Evolutionary conservation across 495 filamentous ascomycete genomes (phyloP).

Genomic region (Daldinia childiae): DNA sequence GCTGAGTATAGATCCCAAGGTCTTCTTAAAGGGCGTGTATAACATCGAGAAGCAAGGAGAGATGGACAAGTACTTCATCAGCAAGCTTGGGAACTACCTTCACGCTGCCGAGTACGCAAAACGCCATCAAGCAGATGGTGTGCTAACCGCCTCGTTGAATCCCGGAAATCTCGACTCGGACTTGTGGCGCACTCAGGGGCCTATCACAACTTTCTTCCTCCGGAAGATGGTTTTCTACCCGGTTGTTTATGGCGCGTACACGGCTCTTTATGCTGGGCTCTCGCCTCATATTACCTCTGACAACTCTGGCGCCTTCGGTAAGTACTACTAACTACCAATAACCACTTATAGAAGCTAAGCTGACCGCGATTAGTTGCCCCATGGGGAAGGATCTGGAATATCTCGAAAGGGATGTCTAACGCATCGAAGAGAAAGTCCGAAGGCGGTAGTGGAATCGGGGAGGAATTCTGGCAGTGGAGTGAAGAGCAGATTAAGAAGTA

Average conservation of each 20-base stretch:
- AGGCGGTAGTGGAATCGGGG: conserved; percentile 49
- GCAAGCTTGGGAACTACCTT: conserved; percentile 53
- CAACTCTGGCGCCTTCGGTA: conserved; percentile 31
- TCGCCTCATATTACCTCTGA: conserved; percentile 50
- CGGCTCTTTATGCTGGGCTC: conserved; percentile 54
- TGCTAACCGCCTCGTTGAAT: conserved; percentile 47
- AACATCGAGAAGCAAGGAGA: conserved; percentile 6
- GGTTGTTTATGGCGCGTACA: conserved; percentile 53
- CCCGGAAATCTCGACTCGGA: conserved; percentile 48
- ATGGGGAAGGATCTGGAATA: conserved; percentile 46
- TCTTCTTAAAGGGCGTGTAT: conserved; percentile 27
- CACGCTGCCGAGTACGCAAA: conserved; percentile 50
- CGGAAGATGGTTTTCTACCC: conserved; percentile 27
- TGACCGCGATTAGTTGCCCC: conserved; percentile 46
- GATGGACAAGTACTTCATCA: conserved; percentile 46
- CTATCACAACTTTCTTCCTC: conserved; percentile 9
- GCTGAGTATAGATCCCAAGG: conserved; percentile 33
- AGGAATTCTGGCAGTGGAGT: conserved; percentile 55
- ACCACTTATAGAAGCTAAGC: conserved; percentile 25
- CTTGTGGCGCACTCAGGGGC: conserved; percentile 21
- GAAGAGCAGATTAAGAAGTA: conserved; percentile 48
- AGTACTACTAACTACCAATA: background rate
- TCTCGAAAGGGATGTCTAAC: conserved; percentile 41
- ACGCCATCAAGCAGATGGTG: conserved; percentile 41
- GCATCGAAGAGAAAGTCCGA: conserved; percentile 45